A percentile compares a stretch with the other conserved stretches of the same genome.
phyloP scores from a whole-genome alignment of 2,329 filamentous ascomycete genomes.

The Fusarium incarnatum region DNA sequence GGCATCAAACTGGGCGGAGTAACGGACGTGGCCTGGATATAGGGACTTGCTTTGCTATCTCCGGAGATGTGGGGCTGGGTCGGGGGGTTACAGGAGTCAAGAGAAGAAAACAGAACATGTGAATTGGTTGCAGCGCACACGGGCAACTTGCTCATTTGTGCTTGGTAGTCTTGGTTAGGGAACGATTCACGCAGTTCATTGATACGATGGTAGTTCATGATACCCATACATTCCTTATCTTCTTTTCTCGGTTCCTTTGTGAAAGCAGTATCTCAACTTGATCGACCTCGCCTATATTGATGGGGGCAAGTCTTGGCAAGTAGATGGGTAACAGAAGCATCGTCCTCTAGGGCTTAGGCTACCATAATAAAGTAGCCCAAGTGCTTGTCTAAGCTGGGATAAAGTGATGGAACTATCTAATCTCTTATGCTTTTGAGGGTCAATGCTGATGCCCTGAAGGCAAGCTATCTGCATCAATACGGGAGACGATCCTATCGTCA shows the following conservation, averaged over 20 bases:
- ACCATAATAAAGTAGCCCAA: too few species aligned
- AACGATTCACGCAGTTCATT: constrained; percentile 45
- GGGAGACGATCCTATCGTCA: too few species aligned
- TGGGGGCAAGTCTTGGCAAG: background rate
- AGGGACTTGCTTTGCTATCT: constrained; percentile 1
- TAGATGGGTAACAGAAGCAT: too few species aligned
- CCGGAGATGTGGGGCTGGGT: background rate
- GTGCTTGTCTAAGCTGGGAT: too few species aligned
- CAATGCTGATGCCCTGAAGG: too few species aligned
- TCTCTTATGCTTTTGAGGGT: too few species aligned
- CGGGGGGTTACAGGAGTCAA: constrained; percentile 5
- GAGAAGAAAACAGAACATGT: constrained; percentile 7
- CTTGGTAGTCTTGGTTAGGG: constrained; percentile 33
- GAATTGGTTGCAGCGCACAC: constrained; percentile 9
- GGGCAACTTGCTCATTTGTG: constrained; percentile 18
- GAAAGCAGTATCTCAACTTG: background rate
- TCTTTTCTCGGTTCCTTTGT: background rate
- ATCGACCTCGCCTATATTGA: background rate
- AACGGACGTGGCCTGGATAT: constrained; percentile 2
- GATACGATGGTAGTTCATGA: constrained; percentile 45
- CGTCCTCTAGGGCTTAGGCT: too few species aligned
- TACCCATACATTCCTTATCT: constrained; percentile 42
- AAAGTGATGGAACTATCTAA: too few species aligned
- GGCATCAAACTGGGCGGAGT: constrained; percentile 4
- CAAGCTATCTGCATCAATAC: too few species aligned